Evolutionary conservation across 2,329 filamentous ascomycete genomes (phyloP).

Genomic region (Plenodomus lindquistii): DNA sequence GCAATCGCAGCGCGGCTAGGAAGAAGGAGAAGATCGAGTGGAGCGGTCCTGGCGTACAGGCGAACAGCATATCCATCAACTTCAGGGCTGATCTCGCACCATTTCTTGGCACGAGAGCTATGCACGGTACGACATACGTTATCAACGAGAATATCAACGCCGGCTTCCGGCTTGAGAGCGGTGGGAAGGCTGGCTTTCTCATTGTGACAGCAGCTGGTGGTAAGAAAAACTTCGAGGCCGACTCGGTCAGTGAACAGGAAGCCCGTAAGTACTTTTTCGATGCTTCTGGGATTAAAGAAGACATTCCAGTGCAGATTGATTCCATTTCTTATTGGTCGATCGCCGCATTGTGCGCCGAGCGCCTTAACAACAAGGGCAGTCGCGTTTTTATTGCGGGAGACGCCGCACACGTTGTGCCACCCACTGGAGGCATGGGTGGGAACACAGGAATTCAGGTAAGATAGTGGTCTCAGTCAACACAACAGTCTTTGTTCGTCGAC

Average conservation of each 20-base stretch:
- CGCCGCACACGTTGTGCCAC: conserved; percentile 11
- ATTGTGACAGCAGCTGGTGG: neutral
- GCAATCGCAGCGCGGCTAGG: conserved; percentile 1
- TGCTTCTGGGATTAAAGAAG: neutral
- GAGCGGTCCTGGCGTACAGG: neutral
- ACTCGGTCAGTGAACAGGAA: neutral
- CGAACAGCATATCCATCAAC: neutral
- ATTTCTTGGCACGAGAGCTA: neutral
- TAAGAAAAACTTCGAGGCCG: neutral
- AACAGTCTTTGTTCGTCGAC: too few species aligned
- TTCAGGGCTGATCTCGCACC: neutral
- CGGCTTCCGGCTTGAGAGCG: neutral
- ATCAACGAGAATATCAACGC: neutral
- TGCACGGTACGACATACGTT: neutral
- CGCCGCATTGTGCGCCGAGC: conserved; percentile 1
- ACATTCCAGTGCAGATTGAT: neutral
- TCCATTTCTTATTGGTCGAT: conserved; percentile 2
- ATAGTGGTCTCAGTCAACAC: too few species aligned
- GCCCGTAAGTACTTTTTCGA: neutral
- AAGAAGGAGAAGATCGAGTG: conserved; percentile 3
- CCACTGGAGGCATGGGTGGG: conserved; percentile 6
- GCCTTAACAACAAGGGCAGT: neutral
- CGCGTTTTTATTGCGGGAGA: conserved; percentile 10
- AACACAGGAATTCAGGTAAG: conserved; percentile 12
- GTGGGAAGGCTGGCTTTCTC: neutral